phyloP scores from a whole-genome alignment of 2,329 filamentous ascomycete genomes.

The Aspergillus sergii region DNA sequence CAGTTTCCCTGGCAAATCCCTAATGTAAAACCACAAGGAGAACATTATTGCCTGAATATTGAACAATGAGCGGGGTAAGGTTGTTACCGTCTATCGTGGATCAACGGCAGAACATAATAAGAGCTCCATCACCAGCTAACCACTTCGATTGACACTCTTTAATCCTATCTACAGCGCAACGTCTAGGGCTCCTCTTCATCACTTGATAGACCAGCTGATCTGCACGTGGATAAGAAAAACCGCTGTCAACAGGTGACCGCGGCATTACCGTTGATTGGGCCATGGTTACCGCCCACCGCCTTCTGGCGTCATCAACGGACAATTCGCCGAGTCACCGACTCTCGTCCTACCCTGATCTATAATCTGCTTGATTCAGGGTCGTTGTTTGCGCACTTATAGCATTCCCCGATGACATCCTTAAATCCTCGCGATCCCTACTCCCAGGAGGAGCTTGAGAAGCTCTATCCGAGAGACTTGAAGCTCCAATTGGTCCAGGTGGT shows the following conservation, averaged over 20 bases:
- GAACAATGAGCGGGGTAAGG: not conserved
- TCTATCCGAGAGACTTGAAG: slow-evolving; percentile 80
- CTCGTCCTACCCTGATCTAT: not conserved
- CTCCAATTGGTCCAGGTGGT: slow-evolving; percentile 88
- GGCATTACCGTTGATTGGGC: slow-evolving; percentile 21
- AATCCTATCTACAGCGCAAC: not conserved
- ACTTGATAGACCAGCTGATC: slow-evolving; percentile 3
- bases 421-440: slow-evolving; percentile 75
- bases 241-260: not conserved
- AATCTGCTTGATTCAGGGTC: not conserved
- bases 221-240: not conserved
- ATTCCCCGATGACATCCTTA: slow-evolving; percentile 71
- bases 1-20: not conserved
- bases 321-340: not conserved
- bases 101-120: not conserved
- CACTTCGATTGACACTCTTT: not conserved
- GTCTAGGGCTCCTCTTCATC: not conserved
- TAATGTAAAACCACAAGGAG: not conserved
- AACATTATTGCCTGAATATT: not conserved
- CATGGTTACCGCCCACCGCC: slow-evolving; percentile 7
- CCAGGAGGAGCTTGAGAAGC: slow-evolving; percentile 72
- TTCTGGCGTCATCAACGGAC: slow-evolving; percentile 22
- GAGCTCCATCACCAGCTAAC: not conserved
- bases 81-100: not conserved
- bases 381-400: not conserved